Percentiles rank a stretch among this genome's conserved stretches.
phyloP scores from a whole-genome alignment of 805 yeast species.

The Sungouiella blattae region DNA sequence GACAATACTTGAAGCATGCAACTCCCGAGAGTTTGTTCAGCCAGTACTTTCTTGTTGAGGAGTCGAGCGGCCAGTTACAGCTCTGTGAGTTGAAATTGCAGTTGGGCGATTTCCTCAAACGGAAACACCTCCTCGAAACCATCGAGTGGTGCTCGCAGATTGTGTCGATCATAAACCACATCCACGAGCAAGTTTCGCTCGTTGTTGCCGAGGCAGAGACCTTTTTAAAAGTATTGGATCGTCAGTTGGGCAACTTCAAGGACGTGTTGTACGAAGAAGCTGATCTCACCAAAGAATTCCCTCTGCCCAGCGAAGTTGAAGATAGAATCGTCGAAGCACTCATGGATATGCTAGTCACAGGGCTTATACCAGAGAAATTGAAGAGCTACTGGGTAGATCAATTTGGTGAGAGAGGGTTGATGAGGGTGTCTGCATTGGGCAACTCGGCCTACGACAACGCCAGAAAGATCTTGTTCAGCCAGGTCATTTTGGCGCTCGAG shows the following conservation, averaged over 20 bases:
- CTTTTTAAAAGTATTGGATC: slow-evolving; percentile 25
- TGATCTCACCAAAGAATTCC: slow-evolving; percentile 27
- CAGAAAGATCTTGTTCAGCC: slow-evolving; percentile 45
- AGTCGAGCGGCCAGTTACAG: slow-evolving; percentile 6
- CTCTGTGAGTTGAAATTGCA: slow-evolving; percentile 15
- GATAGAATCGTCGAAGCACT: slow-evolving; percentile 22
- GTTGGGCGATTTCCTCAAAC: slow-evolving; percentile 6
- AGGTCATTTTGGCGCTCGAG: slow-evolving; percentile 54
- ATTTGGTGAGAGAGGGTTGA: slow-evolving; percentile 63
- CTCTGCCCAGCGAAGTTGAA: slow-evolving; percentile 14
- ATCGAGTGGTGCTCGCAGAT: slow-evolving; percentile 24
- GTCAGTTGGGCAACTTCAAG: slow-evolving; percentile 30
- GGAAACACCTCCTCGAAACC: slow-evolving; percentile 18
- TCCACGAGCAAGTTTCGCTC: slow-evolving; percentile 18
- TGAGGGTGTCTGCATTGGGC: slow-evolving; percentile 52
- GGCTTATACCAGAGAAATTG: slow-evolving; percentile 46
- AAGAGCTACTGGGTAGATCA: slow-evolving; percentile 62
- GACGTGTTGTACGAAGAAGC: slow-evolving; percentile 21
- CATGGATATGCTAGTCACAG: slow-evolving; percentile 50
- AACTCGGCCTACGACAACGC: slow-evolving; percentile 48
- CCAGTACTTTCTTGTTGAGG: slow-evolving; percentile 24
- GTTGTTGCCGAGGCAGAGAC: slow-evolving; percentile 21
- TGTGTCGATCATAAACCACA: slow-evolving; percentile 22
- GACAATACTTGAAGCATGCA: slow-evolving; percentile 17
- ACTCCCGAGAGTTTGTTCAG: slow-evolving; percentile 21